These are phyloP conservation scores for Salix caprea DNA, from an alignment of 345 rosid genomes.

Conservation along the genomic window DNA sequence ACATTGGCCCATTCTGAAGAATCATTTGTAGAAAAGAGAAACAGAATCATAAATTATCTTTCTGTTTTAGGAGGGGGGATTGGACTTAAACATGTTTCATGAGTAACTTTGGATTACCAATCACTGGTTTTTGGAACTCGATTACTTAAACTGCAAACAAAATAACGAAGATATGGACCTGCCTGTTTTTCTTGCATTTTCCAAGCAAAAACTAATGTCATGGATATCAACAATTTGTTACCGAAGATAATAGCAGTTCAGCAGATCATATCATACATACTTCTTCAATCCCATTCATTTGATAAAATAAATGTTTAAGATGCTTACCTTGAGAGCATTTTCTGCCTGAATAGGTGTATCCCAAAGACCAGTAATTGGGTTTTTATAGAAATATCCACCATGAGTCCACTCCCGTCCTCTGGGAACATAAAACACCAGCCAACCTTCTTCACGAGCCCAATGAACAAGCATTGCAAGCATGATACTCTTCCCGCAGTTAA, in stretches of 20 bases:
- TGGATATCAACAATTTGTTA: not conserved
- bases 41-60: not conserved
- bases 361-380: slow-evolving; percentile 78
- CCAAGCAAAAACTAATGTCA: not conserved
- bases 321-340: slow-evolving; percentile 73
- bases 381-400: slow-evolving; percentile 81
- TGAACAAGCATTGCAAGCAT: slow-evolving; percentile 90
- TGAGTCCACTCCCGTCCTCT: slow-evolving; percentile 88
- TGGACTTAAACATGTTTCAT: not conserved
- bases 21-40: not conserved
- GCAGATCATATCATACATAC: slow-evolving; percentile 1
- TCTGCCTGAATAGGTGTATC: slow-evolving; percentile 93
- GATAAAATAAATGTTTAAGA: not conserved
- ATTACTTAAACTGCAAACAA: not conserved
- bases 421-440: slow-evolving; percentile 91
- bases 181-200: not conserved
- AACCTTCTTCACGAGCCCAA: slow-evolving; percentile 97
- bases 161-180: not conserved
- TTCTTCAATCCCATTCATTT: not conserved
- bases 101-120: not conserved
- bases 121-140: no score
- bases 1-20: not conserved
- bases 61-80: not conserved
- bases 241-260: not conserved
- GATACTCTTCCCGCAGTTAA: slow-evolving; percentile 89